A percentile compares a stretch with the other conserved stretches of the same genome.
Evolutionary conservation across 345 rosid genomes (phyloP).

Genomic region (Corymbia maculata): DNA sequence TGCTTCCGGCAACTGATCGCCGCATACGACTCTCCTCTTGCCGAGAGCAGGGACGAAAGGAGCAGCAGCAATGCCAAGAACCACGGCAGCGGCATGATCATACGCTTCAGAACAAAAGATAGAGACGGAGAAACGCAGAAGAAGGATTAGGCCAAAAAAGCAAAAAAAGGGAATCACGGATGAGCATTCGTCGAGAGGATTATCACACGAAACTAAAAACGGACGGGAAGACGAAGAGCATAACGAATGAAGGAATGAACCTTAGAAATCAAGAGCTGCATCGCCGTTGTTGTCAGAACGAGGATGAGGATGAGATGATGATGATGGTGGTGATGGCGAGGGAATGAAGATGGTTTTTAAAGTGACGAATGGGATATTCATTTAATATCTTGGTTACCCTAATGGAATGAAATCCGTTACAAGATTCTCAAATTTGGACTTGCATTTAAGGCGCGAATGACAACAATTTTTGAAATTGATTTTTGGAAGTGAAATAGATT

Average conservation of each 20-base stretch:
- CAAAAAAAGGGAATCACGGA: neutral
- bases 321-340: neutral
- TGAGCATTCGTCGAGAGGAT: neutral
- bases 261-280: neutral
- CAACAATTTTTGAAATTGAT: too few relatives aligned
- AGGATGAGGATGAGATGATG: too few relatives aligned
- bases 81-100: neutral
- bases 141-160: neutral
- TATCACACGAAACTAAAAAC: neutral
- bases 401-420: neutral
- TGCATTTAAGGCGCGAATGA: too few relatives aligned
- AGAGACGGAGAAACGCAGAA: neutral
- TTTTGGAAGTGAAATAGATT: too few relatives aligned
- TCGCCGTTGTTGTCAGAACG: neutral
- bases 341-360: neutral
- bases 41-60: neutral
- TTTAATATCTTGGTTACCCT: neutral
- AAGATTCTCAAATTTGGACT: neutral
- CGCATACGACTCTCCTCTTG: constrained; percentile 2
- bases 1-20: constrained; percentile 64
- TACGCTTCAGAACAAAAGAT: neutral
- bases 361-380: neutral
- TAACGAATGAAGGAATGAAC: neutral
- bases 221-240: neutral
- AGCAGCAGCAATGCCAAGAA: neutral